Base-by-base conservation (phyloP, 75 land plant genomes). In the Larix kaempferi region DNA sequence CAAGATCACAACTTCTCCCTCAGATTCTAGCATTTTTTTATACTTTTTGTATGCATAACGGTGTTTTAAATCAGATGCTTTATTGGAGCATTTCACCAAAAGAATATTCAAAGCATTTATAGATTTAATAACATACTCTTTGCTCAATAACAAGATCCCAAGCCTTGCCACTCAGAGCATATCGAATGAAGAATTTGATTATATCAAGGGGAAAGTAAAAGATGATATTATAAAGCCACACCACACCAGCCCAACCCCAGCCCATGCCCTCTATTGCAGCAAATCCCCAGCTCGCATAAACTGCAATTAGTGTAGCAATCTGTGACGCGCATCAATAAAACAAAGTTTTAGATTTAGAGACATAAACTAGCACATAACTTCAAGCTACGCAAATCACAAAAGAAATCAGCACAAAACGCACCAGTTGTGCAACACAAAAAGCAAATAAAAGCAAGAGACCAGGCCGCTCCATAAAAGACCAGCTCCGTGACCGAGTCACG, bases 161-260 rank as follows among this genome's bases (percentile, higher is more conserved):
- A 23, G 99, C 99, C 78, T 82, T 86, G 58, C 99, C 99, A 78
- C 92, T 93, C 59, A 91, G 82, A 33, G 86, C 91, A 78, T 96
- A 96, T 6, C 99, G 87, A 56, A 81, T 84, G 2, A 81, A 17
- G 80, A 93, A 87, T 62, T 91, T 91, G 66, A 90, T 89, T 13
- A 90, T 57, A 81, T 96, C 99, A 74, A 96, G 94, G 57, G 99
- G 99, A 57, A 96, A 74, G 84, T 96, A 96, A 87, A 82, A 84
- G 41, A 96, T 81, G 44, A 96, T 49, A 80, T 94, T 96, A 71
- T 91, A 96, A 16, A 96, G 92, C 99, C 99, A 96, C 56, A 96
- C 82, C 3, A 96, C 94, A 69, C 99, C 99, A 66, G 99, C 94
- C 99, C 99, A 96, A 54, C 93, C 91, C 99, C 99, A 96, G 44